These are phyloP conservation scores for Phyllosticta citrichinensis DNA, from an alignment of 2,329 filamentous ascomycete genomes.

Conservation along the genomic window DNA sequence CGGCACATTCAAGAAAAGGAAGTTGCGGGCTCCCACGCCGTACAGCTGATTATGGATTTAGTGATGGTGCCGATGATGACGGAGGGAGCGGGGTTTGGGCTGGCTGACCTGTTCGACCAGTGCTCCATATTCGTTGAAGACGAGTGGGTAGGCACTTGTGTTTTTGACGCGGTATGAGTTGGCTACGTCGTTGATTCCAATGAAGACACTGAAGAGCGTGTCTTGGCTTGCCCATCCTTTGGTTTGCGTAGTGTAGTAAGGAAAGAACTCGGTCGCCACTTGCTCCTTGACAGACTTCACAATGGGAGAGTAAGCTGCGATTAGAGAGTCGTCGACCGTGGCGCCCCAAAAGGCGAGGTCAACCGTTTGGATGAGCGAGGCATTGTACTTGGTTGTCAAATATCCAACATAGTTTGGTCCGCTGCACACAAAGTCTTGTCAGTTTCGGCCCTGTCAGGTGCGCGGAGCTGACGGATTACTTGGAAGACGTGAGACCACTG, in stretches of 20 bases:
- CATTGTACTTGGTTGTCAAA: slow-evolving; percentile 36
- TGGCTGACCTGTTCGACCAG: slow-evolving; percentile 23
- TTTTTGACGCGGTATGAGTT: slow-evolving; percentile 37
- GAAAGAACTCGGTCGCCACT: slow-evolving; percentile 35
- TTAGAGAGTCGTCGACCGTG: slow-evolving; percentile 41
- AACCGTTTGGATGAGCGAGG: slow-evolving; percentile 39
- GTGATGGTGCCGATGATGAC: background rate
- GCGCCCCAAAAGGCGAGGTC: slow-evolving; percentile 48
- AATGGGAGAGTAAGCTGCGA: slow-evolving; percentile 40
- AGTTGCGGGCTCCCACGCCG: slow-evolving; percentile 37
- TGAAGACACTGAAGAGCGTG: slow-evolving; percentile 26
- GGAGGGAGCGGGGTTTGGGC: background rate
- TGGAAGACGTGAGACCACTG: slow-evolving; percentile 13
- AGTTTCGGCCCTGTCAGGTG: background rate
- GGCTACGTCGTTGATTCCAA: slow-evolving; percentile 48
- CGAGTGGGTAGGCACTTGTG: slow-evolving; percentile 21
- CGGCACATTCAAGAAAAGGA: slow-evolving; percentile 39
- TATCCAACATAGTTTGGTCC: slow-evolving; percentile 49
- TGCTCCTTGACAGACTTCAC: slow-evolving; percentile 45
- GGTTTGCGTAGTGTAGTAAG: slow-evolving; percentile 29
- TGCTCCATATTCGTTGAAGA: slow-evolving; percentile 28
- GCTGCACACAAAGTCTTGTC: slow-evolving; percentile 16
- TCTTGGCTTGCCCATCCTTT: slow-evolving; percentile 14
- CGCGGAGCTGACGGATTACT: slow-evolving; percentile 2
- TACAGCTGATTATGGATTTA: slow-evolving; percentile 24